Percentiles rank a stretch among this genome's conserved stretches.
Evolutionary conservation across 768 basidiomycete genomes (phyloP).

Genomic region (Lyophyllum atratum): DNA sequence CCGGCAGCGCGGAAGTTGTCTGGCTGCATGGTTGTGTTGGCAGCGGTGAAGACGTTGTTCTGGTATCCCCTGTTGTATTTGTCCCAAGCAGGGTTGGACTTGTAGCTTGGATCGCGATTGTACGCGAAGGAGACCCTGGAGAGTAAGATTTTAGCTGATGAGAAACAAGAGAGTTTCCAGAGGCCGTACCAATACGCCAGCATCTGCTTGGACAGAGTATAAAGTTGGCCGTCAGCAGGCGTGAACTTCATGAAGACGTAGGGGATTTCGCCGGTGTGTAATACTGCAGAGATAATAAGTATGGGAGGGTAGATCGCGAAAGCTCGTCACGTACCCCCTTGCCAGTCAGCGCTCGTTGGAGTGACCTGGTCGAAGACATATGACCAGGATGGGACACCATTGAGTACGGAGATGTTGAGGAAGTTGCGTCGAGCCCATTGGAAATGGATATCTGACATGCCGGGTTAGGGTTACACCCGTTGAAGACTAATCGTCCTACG

Average conservation of each 20-base stretch:
- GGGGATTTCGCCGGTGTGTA: conserved; percentile 20
- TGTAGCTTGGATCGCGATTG: conserved; percentile 12
- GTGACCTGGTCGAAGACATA: conserved; percentile 15
- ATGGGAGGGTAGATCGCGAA: neutral
- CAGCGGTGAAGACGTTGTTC: conserved; percentile 11
- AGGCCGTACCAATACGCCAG: conserved; percentile 17
- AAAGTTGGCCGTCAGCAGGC: conserved; percentile 10
- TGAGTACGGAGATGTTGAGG: conserved; percentile 6
- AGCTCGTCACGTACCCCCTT: conserved; percentile 14
- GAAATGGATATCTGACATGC: conserved; percentile 22
- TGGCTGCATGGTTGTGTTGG: conserved; percentile 11
- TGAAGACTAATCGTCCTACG: neutral
- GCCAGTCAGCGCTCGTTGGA: conserved; percentile 13
- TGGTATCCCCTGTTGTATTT: conserved; percentile 3
- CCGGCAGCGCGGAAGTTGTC: conserved; percentile 15
- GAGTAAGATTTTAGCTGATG: neutral
- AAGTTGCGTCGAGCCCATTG: conserved; percentile 21
- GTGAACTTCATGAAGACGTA: conserved; percentile 21
- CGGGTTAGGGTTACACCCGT: neutral
- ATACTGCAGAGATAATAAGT: conserved; percentile 6
- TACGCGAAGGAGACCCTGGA: conserved; percentile 19
- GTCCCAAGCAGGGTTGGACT: conserved; percentile 10
- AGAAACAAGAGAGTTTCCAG: neutral
- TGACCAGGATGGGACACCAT: conserved; percentile 17
- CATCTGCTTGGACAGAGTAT: conserved; percentile 16